A percentile compares a stretch with the other conserved stretches of the same genome.
phyloP scores from a whole-genome alignment of 805 yeast genomes.

The Yueomyces sp. region DNA sequence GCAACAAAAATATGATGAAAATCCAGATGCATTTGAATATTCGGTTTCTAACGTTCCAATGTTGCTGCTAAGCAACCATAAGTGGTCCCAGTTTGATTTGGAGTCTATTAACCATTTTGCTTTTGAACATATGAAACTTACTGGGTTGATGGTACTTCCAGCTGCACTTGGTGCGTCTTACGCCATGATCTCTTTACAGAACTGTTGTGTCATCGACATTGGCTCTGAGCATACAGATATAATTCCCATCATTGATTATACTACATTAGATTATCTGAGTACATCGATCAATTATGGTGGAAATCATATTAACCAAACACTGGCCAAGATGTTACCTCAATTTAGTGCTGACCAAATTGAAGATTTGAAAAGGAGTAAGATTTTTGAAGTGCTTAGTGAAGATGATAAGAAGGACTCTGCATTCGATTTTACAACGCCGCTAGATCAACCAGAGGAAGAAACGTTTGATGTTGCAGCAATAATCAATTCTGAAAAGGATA shows the following conservation, averaged over 20 bases:
- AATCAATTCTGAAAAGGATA: slow-evolving; percentile 57
- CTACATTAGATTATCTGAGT: slow-evolving; percentile 43
- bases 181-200: slow-evolving; percentile 55
- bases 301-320: slow-evolving; percentile 38
- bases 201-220: slow-evolving; percentile 65
- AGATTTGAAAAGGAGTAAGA: slow-evolving; percentile 55
- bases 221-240: slow-evolving; percentile 68
- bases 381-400: slow-evolving; percentile 67
- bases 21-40: slow-evolving; percentile 16
- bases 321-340: slow-evolving; percentile 44
- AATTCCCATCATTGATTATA: slow-evolving; percentile 66
- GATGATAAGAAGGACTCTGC: slow-evolving; percentile 50
- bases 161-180: slow-evolving; percentile 55
- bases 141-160: slow-evolving; percentile 61
- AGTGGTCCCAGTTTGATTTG: slow-evolving; percentile 55
- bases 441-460: slow-evolving; percentile 30
- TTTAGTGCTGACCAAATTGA: slow-evolving; percentile 50
- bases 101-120: slow-evolving; percentile 64
- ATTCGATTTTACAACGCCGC: slow-evolving; percentile 33
- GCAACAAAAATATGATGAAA: slow-evolving; percentile 11
- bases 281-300: slow-evolving; percentile 49
- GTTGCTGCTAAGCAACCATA: slow-evolving; percentile 47
- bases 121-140: slow-evolving; percentile 59
- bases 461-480: slow-evolving; percentile 80
- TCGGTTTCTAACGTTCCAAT: slow-evolving; percentile 46